Evolutionary conservation across 768 basidiomycete species (phyloP), one percentile per base, ranked within the genome.

Genomic region (Mycena vulgaris): DNA sequence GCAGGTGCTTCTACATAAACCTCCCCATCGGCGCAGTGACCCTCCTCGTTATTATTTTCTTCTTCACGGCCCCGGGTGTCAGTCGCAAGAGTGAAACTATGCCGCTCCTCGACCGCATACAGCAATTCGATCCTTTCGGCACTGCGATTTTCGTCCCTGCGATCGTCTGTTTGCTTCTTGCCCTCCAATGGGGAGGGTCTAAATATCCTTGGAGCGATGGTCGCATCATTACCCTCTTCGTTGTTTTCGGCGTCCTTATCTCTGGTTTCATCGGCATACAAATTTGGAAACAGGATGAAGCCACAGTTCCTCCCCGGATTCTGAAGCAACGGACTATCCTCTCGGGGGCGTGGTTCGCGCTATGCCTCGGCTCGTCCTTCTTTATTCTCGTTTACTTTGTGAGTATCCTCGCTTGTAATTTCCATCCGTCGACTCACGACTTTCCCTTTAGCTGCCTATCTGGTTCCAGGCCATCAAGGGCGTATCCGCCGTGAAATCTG

Each of bases 401-500:
- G 42, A 45, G 40, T 45, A 14, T 19, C 23, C 1, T 45, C n/a
- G 45, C 61, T 63, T 63, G 61, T 49, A 51, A 37, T 69, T 30
- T 42, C 14, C 11, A 21, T 37, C 9, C 47, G 11, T 7, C 49
- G 17, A 56, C 61, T 63, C 8, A 48, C 19, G 13, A 1, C 16
- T 1, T 19, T n/a, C 21, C 21, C 37, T 49, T 28, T 49, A 73
- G 68, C 37, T 70, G 8, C 71, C 71, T 2, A 68, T 77, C 14
- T 75, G 75, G 64, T 77, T 76, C 70, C 85, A 86, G 70, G 84
- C 83, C 0, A 80, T 80, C 76, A 83, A 82, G 49, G 60, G 49
- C 37, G 49, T 63, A 5, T 78, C 80, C 7, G 80, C 87, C 0
- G 70, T 67, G 3, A 42, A 49, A 19, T 51, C 55, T n/a, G 35